Conservation (phyloP, 192 early-diverging fungal species). For the Cladochytrium replicatum region DNA sequence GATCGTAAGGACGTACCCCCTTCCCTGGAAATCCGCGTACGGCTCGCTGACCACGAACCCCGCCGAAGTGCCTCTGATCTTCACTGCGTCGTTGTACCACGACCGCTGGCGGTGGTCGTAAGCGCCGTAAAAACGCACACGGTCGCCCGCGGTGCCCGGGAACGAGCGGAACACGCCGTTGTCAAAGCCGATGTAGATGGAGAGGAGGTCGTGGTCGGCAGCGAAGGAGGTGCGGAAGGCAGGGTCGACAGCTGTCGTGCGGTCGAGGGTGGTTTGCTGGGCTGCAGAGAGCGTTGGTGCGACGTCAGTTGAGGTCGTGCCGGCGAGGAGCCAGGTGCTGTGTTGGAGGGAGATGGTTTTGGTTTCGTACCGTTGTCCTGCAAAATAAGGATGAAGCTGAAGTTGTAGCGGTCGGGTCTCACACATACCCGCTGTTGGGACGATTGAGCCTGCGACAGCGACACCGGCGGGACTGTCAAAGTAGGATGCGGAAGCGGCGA, state of each 20-base stretch:
- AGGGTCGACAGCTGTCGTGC: slow-evolving; percentile 15
- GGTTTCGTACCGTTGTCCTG: background rate
- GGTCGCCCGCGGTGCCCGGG: slow-evolving; percentile 13
- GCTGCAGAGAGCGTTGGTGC: slow-evolving; percentile 9
- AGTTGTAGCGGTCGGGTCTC: background rate
- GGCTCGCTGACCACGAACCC: slow-evolving; percentile 19
- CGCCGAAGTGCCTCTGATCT: slow-evolving; percentile 2
- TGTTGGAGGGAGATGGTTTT: slow-evolving; percentile 11
- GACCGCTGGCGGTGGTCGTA: slow-evolving; percentile 20
- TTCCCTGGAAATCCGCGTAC: slow-evolving; percentile 13
- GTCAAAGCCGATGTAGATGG: slow-evolving; percentile 17
- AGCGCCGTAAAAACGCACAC: slow-evolving; percentile 5
- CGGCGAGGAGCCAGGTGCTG: slow-evolving; percentile 14
- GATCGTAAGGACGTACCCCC: slow-evolving; percentile 19
- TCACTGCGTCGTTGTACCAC: slow-evolving; percentile 17
- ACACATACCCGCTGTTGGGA: slow-evolving; percentile 1
- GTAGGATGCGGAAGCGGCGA: slow-evolving; percentile 7
- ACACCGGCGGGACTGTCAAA: slow-evolving; percentile 9
- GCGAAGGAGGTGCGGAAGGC: slow-evolving; percentile 13
- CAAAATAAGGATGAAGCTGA: background rate
- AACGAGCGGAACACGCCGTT: slow-evolving; percentile 19
- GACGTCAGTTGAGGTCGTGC: background rate
- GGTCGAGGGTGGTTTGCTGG: slow-evolving; percentile 8
- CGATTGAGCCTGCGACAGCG: slow-evolving; percentile 4
- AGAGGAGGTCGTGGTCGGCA: slow-evolving; percentile 7